Conservation (phyloP, 306 rosid species). For the Casuarina equisetifolia region DNA sequence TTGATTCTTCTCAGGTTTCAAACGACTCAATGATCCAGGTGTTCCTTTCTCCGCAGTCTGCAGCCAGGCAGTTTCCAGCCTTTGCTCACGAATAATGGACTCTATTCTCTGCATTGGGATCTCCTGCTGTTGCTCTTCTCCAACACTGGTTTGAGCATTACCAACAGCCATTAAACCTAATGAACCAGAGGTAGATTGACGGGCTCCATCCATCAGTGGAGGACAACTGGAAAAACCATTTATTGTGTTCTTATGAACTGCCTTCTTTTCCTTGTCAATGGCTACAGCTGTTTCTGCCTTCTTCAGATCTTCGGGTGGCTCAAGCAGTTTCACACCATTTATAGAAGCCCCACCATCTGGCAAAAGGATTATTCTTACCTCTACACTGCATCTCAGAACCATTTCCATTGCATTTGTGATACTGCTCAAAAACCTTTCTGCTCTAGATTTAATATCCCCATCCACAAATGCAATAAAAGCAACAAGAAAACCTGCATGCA, state of each 20-base stretch:
- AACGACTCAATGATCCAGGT: constrained; percentile 74
- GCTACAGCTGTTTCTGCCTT: constrained; percentile 33
- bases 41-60: constrained; percentile 90
- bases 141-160: constrained; percentile 34
- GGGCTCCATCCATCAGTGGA: constrained; percentile 50
- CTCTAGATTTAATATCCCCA: constrained; percentile 74
- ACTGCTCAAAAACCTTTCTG: constrained; percentile 92
- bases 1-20: constrained; percentile 93
- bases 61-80: constrained; percentile 95
- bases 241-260: constrained; percentile 33
- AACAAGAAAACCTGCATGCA: constrained; percentile 69
- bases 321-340: constrained; percentile 47
- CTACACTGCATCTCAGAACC: constrained; percentile 85
- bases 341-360: constrained; percentile 60
- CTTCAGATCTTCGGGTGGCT: constrained; percentile 38
- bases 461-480: constrained; percentile 83
- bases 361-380: constrained; percentile 84
- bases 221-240: constrained; percentile 53
- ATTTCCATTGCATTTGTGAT: constrained; percentile 92
- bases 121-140: constrained; percentile 53
- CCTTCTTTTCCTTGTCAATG: constrained; percentile 46
- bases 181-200: constrained; percentile 52
- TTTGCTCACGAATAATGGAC: constrained; percentile 89
- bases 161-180: constrained; percentile 62
- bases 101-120: constrained; percentile 91